Conservation (phyloP, 352 stramenopile species). For the Phytophthora uliginosa region DNA sequence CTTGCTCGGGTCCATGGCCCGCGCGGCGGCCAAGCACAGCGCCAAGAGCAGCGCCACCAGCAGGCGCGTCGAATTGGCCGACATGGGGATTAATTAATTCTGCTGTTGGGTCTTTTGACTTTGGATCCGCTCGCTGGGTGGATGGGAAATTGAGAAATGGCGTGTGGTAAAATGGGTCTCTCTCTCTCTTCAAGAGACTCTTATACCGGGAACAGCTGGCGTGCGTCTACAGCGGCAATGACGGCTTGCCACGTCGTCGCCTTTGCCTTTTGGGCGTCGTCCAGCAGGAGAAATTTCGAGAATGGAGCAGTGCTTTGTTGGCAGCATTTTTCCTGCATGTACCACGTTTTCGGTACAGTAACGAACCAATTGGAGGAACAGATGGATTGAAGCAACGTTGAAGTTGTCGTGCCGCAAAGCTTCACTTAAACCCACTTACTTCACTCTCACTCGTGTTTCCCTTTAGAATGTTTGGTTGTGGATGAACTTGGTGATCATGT, state of each 20-base stretch:
- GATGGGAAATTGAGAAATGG: conserved; percentile 14
- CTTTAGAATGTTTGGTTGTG: conserved; percentile 32
- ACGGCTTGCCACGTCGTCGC: conserved; percentile 20
- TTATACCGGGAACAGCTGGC: not conserved
- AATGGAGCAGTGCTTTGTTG: conserved; percentile 15
- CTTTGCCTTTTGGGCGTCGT: not conserved
- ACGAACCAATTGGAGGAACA: not conserved
- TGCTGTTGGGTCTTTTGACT: not conserved
- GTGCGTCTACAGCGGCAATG: not conserved
- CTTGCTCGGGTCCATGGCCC: conserved; percentile 72
- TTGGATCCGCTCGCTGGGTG: not conserved
- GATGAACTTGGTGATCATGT: conserved; percentile 74
- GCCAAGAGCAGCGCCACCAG: conserved; percentile 26
- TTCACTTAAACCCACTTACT: no score
- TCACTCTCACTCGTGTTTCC: not conserved
- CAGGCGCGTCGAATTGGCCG: conserved; percentile 13
- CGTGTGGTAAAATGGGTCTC: not conserved
- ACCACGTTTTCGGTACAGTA: not conserved
- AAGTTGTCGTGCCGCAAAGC: not conserved
- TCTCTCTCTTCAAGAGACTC: not conserved
- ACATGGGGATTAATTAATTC: not conserved
- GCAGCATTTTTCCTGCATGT: not conserved
- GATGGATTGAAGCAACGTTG: conserved; percentile 1
- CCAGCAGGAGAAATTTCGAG: conserved; percentile 41
- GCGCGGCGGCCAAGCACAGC: conserved; percentile 6